Percentiles rank a stretch among this genome's conserved stretches.
Conservation (phyloP, 441 rosid species). For the Erodium trifolium region DNA sequence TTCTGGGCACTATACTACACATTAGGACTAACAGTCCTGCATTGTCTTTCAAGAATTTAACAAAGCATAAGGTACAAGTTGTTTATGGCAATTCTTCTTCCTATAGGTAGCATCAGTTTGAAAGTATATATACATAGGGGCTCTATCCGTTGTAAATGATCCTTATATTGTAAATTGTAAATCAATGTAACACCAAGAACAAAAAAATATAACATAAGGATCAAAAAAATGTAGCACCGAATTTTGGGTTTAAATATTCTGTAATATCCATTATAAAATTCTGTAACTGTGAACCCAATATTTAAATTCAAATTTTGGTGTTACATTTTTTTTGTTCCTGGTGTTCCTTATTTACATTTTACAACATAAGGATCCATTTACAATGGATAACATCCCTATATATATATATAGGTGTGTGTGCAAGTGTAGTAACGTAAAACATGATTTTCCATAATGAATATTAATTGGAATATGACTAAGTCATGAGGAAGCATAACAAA, state of each 20-base stretch:
- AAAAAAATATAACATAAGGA: too few relatives aligned
- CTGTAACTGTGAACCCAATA: too few relatives aligned
- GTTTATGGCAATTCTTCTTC: background rate
- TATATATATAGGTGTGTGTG: background rate
- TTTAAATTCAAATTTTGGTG: too few relatives aligned
- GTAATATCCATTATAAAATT: too few relatives aligned
- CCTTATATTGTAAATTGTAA: too few relatives aligned
- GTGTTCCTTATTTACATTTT: background rate
- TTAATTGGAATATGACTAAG: background rate
- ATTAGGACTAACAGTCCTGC: background rate
- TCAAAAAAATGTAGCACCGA: too few relatives aligned
- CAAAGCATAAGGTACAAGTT: background rate
- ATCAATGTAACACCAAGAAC: too few relatives aligned
- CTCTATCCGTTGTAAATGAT: too few relatives aligned
- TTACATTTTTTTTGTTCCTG: too few relatives aligned
- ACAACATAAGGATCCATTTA: too few relatives aligned
- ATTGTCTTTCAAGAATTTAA: background rate
- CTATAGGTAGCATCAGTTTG: background rate
- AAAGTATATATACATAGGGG: background rate
- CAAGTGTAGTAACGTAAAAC: background rate
- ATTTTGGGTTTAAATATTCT: too few relatives aligned
- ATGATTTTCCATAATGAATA: background rate
- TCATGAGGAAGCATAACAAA: background rate
- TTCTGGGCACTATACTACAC: background rate
- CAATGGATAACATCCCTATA: too few relatives aligned